Base-by-base conservation (phyloP, 495 filamentous ascomycete species). In the Penicillium bovifimosum region DNA sequence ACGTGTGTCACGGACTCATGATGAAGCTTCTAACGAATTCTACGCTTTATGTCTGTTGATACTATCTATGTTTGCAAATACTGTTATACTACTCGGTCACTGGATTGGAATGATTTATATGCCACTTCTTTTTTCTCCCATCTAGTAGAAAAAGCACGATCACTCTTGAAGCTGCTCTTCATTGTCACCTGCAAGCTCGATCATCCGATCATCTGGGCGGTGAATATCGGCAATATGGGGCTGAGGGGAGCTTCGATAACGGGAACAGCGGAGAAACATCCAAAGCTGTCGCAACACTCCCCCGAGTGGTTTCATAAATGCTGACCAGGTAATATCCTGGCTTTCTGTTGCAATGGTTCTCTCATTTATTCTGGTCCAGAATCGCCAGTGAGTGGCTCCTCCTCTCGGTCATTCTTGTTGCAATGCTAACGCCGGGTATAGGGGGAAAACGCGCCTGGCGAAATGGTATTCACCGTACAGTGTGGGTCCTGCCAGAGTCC, bases 381-480 rank as follows among this genome's bases (percentile, higher is more conserved):
- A 97, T 74, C 86, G 92, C 56, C 92, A 97, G 91, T 96, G 64
- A 53, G 83, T 77, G 26, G 18, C n/a, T n/a, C 28, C 26, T 9
- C 38, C 6, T 4, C 38, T 10, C 10, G 16, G 1, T 34, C 32
- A 42, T 10, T 35, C 40, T 9, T 18, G 9, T 17, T 20, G 28
- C 39, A 8, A 38, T 40, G 31, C 64, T 71, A 41, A 68, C 54
- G 26, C 28, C 39, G 38, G 38, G 49, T 61, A 51, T 70, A 96
- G 93, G 81, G 93, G 93, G 72, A 98, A 98, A 76, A 98, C 93
- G 61, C 88, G 93, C 32, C 84, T 98, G 47, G 93, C 93, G 48
- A 98, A 98, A 76, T 98, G 91, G 91, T 98, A 98, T 76, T 87
- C 89, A 56, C 91, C 93, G 38, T 96, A 96, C 80, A 91, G 83